Evolutionary conservation across 257 asterid species (phyloP).

Genomic region (Solanum commersonii): DNA sequence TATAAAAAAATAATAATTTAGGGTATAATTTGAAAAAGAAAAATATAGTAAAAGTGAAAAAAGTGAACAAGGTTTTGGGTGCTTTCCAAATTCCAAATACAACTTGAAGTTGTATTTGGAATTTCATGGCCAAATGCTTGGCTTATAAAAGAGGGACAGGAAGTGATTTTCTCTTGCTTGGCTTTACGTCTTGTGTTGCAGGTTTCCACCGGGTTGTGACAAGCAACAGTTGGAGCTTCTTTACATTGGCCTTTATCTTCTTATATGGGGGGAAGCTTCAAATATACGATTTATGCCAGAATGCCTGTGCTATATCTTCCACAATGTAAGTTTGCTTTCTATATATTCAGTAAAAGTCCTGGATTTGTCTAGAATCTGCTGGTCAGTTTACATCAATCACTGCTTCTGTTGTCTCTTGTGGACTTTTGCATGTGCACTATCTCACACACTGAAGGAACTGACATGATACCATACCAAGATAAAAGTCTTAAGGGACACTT

Average conservation of each 20-base stretch:
- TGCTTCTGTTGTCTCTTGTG: neutral
- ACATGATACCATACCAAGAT: neutral
- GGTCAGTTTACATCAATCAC: neutral
- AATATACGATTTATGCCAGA: constrained; percentile 98
- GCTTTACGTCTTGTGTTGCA: constrained; percentile 17
- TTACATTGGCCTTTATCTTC: constrained; percentile 89
- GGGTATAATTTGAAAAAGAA: neutral
- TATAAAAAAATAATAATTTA: too few relatives aligned
- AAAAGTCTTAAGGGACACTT: neutral
- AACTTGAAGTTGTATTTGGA: neutral
- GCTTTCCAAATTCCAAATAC: neutral
- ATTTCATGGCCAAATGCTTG: neutral
- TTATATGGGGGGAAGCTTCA: constrained; percentile 99
- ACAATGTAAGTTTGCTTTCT: constrained; percentile 49
- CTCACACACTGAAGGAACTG: neutral
- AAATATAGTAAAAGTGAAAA: neutral
- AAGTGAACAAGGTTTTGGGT: neutral
- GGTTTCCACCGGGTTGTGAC: constrained; percentile 48
- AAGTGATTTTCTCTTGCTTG: neutral
- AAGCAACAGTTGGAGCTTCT: constrained; percentile 86
- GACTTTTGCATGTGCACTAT: neutral
- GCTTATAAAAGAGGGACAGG: neutral
- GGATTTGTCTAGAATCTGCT: neutral
- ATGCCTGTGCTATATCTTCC: constrained; percentile 94
- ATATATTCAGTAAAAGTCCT: neutral